Percentiles rank a stretch among this genome's conserved stretches.
Evolutionary conservation across 176 grass and related monocot species (phyloP).

Genomic region (Cenchrus purpureus): DNA sequence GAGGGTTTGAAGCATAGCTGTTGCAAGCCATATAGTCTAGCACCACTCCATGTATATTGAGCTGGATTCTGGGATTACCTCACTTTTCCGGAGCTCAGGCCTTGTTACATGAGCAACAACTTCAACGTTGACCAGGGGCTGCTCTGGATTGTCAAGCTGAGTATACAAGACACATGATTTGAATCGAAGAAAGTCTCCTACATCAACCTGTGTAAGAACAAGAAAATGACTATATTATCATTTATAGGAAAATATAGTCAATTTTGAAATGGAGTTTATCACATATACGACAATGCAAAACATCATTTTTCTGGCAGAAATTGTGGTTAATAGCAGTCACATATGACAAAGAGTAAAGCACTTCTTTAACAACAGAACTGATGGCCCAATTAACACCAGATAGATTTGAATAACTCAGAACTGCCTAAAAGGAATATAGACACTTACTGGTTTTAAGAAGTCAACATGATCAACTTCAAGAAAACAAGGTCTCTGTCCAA

Average conservation of each 20-base stretch:
- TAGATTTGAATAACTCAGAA: neutral
- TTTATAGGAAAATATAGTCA: neutral
- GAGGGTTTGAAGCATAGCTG: neutral
- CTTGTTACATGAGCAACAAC: conserved; percentile 96
- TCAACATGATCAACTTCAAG: conserved; percentile 98
- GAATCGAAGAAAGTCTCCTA: conserved; percentile 93
- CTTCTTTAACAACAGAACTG: neutral
- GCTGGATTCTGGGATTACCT: conserved; percentile 52
- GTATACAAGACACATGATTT: conserved; percentile 97
- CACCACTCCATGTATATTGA: neutral
- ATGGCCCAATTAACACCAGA: neutral
- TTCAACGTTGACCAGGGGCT: conserved; percentile 89
- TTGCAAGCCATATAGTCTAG: neutral
- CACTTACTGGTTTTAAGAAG: conserved; percentile 94
- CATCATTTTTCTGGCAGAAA: neutral
- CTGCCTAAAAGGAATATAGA: conserved; percentile 9
- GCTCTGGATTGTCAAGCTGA: conserved; percentile 73
- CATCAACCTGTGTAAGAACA: conserved; percentile 73
- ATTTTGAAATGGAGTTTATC: neutral
- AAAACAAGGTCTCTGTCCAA: conserved; percentile 84
- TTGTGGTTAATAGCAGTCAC: neutral
- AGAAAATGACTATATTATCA: conserved; percentile 13
- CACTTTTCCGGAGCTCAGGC: conserved; percentile 88
- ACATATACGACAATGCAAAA: neutral
- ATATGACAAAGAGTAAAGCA: neutral